Percentiles rank a stretch among this genome's conserved stretches.
These are phyloP conservation scores for Citrus sinensis DNA, from an alignment of 345 rosid genomes.

Conservation along the genomic window DVS_A1.0 CM039162.1:326001-326500, in stretches of 20 bases:
- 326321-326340: background rate
- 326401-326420: background rate
- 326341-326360: background rate
- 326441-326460: background rate
- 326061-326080: background rate
- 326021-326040: background rate
- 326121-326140: background rate
- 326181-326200: conserved; percentile 70
- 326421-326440: background rate
- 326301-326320: background rate
- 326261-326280: background rate
- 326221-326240: background rate
- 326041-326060: too few relatives aligned
- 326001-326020: background rate
- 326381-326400: background rate
- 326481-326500: background rate
- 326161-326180: conserved; percentile 87
- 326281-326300: background rate
- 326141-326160: conserved; percentile 60
- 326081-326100: too few relatives aligned
- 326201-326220: conserved; percentile 76
- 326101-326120: background rate
- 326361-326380: background rate
- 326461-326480: background rate
- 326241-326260: background rate